Base-by-base conservation (phyloP, 768 basidiomycete species). In the Tephrocybe rancida region DNA sequence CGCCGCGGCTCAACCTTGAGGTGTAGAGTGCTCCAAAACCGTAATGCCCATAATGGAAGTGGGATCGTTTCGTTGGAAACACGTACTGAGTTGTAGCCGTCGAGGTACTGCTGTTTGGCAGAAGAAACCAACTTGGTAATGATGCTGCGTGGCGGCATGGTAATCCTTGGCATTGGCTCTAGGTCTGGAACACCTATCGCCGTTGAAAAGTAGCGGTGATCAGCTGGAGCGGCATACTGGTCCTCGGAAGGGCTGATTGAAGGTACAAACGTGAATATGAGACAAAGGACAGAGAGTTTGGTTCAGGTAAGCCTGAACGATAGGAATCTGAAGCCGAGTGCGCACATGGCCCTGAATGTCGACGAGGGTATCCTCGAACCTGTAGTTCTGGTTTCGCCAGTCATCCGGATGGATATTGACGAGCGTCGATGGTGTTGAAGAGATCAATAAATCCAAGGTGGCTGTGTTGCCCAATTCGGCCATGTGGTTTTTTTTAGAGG, bases 41-140 rank as follows among this genome's bases (percentile, higher is more conserved):
- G 27, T 6, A 48, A 1, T 22, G 38, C 24, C 44, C 45, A 54
- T 13, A 32, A 7, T 6, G 30, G 30, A 2, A 54, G 26, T 16
- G 18, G 45, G 16, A 46, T 25, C 8, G 29, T n/a, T 10, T n/a
- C n/a, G 32, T 24, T n/a, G 22, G 38, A 25, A 30, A 48, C 18
- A 21, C 14, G 26, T n/a, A 54, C 41, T 16, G 52, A 54, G 25
- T 48, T 37, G 3, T 6, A 29, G n/a, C 52, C 52, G n/a, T 54
- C 34, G 2, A 54, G 25, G 24, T 25, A 54, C 19, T 32, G 11
- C 30, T 39, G 44, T 18, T 46, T 26, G 21, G 16, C 32, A 5
- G 14, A 34, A 11, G 47, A n/a, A 13, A 48, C 18, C 4, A 48
- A 32, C 16, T 18, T 7, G 6, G 32, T 5, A 22, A 48, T 24